Conservation (phyloP, 2,329 filamentous ascomycete species). For the Beauveria varroae region DNA sequence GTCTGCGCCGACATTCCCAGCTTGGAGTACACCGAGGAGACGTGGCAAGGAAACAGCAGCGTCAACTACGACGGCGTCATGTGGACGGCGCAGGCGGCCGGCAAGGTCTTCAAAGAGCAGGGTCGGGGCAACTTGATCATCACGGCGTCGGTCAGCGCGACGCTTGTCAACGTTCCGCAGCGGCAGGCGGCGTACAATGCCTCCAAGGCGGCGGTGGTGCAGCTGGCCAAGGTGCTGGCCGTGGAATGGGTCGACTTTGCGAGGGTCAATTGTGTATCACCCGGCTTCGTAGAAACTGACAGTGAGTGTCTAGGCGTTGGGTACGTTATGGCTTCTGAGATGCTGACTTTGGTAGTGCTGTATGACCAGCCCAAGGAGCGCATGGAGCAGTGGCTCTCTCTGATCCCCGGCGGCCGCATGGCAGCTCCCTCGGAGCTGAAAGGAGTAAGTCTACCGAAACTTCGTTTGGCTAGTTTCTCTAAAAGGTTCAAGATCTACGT, state of each 20-base stretch:
- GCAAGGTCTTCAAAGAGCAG: conserved; percentile 20
- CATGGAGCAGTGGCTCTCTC: conserved; percentile 14
- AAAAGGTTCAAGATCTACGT: conserved; percentile 30
- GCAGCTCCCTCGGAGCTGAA: conserved; percentile 15
- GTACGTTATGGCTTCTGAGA: not conserved
- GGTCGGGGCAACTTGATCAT: conserved; percentile 21
- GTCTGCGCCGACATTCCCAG: conserved; percentile 17
- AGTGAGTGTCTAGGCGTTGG: not conserved
- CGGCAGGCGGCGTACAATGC: conserved; percentile 60
- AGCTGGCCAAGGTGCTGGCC: conserved; percentile 46
- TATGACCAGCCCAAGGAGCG: conserved; percentile 14
- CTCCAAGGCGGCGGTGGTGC: conserved; percentile 52
- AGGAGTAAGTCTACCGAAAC: not conserved
- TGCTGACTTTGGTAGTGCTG: conserved; percentile 6
- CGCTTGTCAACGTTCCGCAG: conserved; percentile 19
- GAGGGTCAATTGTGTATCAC: conserved; percentile 60
- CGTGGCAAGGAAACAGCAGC: conserved; percentile 19
- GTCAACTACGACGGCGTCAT: conserved; percentile 23
- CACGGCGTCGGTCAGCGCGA: conserved; percentile 17
- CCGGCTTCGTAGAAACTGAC: conserved; percentile 64
- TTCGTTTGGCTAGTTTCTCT: not conserved
- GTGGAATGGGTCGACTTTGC: conserved; percentile 67
- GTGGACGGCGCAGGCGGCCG: conserved; percentile 19
- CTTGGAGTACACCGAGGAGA: conserved; percentile 21
- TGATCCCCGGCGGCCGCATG: conserved; percentile 16